phyloP scores from a whole-genome alignment of 1,139 yeast genomes.

The Candida neerlandica region DNA sequence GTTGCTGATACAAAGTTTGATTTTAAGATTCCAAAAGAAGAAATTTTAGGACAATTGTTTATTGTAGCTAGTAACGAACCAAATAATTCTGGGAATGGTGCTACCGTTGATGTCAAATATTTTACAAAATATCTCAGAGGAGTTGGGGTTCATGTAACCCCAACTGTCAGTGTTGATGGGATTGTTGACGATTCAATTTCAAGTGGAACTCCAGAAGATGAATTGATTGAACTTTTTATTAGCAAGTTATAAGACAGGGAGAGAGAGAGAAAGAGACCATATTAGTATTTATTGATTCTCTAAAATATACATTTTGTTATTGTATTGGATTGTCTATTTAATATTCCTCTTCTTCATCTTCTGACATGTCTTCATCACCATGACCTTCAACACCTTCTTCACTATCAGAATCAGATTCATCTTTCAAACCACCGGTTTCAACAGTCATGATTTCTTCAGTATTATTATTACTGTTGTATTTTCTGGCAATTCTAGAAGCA shows the following conservation, averaged over 20 bases:
- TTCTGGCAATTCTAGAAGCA: slow-evolving; percentile 74
- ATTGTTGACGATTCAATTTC: slow-evolving; percentile 44
- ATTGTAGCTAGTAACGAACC: slow-evolving; percentile 31
- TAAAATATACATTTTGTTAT: not conserved
- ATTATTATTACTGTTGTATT: slow-evolving; percentile 52
- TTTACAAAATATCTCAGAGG: slow-evolving; percentile 75
- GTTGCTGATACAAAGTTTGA: slow-evolving; percentile 40
- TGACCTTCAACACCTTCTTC: slow-evolving; percentile 35
- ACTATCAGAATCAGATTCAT: slow-evolving; percentile 59
- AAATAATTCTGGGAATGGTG: slow-evolving; percentile 59
- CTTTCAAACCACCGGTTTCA: slow-evolving; percentile 60
- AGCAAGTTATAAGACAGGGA: slow-evolving; percentile 13
- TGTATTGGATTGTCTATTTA: not conserved
- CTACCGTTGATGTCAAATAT: slow-evolving; percentile 67
- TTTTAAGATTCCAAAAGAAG: slow-evolving; percentile 39
- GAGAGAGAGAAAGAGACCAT: too few relatives aligned
- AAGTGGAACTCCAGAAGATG: slow-evolving; percentile 40
- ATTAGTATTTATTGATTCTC: not conserved
- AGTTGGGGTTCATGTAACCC: slow-evolving; percentile 80
- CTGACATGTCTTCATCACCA: slow-evolving; percentile 10
- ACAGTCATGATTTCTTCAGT: slow-evolving; percentile 59
- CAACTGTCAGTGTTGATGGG: slow-evolving; percentile 79
- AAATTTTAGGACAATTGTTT: slow-evolving; percentile 36
- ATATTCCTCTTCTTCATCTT: slow-evolving; percentile 6
- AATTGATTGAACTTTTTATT: slow-evolving; percentile 33